Percentiles rank a stretch among this genome's conserved stretches.
phyloP scores from a whole-genome alignment of 805 yeast species.

The Komagataella ulmi region DNA sequence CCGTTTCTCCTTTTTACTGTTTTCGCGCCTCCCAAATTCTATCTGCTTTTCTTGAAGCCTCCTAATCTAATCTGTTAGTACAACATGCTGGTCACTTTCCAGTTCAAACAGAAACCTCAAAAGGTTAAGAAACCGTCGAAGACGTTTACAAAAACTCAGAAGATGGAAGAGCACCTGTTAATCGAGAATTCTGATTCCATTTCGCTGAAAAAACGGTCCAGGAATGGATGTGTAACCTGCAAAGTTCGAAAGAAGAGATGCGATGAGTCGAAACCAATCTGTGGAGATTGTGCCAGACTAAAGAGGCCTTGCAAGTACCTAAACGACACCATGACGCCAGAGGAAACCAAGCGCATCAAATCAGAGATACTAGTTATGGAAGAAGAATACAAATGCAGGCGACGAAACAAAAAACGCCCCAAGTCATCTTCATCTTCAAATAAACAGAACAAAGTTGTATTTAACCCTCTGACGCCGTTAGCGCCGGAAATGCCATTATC shows the following conservation, averaged over 20 bases:
- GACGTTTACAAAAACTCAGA: not conserved
- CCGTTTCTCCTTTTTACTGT: not conserved
- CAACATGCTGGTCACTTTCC: not conserved
- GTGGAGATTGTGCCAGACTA: constrained; percentile 35
- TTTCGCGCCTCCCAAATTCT: not conserved
- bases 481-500: not conserved
- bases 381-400: constrained; percentile 24
- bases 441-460: constrained; percentile 7
- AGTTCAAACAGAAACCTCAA: not conserved
- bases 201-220: constrained; percentile 23
- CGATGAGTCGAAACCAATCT: constrained; percentile 33
- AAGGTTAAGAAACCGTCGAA: not conserved
- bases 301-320: constrained; percentile 34
- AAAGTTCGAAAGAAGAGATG: constrained; percentile 51
- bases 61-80: not conserved
- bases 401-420: not conserved
- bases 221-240: constrained; percentile 57
- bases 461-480: constrained; percentile 14
- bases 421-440: not conserved
- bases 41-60: not conserved
- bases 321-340: constrained; percentile 28
- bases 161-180: not conserved
- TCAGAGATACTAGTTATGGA: constrained; percentile 25
- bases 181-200: not conserved
- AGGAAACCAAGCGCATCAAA: constrained; percentile 21